Percentiles rank a stretch among this genome's conserved stretches.
Conservation (phyloP, 176 grass and related monocot species). For the Oryza officinalis region DNA sequence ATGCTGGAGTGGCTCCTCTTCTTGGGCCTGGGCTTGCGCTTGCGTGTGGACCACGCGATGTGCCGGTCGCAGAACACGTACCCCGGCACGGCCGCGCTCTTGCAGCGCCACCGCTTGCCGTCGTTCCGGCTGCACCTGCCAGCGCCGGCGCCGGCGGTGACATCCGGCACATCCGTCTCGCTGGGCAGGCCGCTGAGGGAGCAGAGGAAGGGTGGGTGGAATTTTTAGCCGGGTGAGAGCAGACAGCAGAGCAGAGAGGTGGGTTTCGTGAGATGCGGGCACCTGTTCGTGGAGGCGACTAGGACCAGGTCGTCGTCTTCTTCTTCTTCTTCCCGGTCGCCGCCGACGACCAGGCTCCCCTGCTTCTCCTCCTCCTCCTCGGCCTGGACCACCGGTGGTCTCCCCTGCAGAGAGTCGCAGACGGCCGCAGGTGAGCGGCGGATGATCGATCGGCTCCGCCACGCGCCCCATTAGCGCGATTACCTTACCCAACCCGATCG, state of each 20-base stretch:
- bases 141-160: background rate
- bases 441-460: background rate
- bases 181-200: background rate
- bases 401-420: slow-evolving; percentile 1
- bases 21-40: slow-evolving; percentile 21
- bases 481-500: too few species aligned
- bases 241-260: slow-evolving; percentile 26
- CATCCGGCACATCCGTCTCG: background rate
- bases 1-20: background rate
- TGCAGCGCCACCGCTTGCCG: slow-evolving; percentile 60
- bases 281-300: slow-evolving; percentile 21
- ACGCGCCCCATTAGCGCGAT: background rate
- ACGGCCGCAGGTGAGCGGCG: background rate
- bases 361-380: background rate
- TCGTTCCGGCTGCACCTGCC: slow-evolving; percentile 50
- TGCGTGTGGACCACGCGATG: slow-evolving; percentile 41
- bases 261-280: background rate
- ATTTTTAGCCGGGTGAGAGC: background rate
- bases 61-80: slow-evolving; percentile 42
- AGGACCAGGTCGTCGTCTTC: background rate
- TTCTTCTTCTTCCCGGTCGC: background rate
- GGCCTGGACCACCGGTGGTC: background rate
- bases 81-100: slow-evolving; percentile 34
- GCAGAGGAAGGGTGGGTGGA: background rate
- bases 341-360: slow-evolving; percentile 3